Evolutionary conservation across 2,329 filamentous ascomycete genomes (phyloP), one percentile per base, ranked within the genome.

Genomic region (Fusarium virguliforme): DNA sequence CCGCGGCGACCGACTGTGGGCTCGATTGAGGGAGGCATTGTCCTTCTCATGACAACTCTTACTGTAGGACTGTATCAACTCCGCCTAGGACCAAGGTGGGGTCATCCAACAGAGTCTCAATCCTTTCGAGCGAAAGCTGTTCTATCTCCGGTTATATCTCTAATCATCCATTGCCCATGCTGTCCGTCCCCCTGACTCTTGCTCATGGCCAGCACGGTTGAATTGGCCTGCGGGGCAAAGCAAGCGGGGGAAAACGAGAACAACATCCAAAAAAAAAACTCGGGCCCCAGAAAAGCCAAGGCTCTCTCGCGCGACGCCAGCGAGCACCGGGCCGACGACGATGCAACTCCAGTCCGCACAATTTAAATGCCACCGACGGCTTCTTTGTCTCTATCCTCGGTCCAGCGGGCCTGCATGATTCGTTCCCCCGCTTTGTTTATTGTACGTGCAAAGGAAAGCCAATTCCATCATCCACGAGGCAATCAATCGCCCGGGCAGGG

Each of bases 141-240:
- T 46, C 65, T 64, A 55, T 68, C 40, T 41, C 32, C 50, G 13
- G 58, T 54, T n/a, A 24, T 65, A 32, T 13, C 64, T 34, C 53
- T 18, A 58, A 51, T 51, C 48, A 34, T 60, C 53, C 32, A 46
- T 28, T 24, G 26, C 59, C 55, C 50, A 60, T 59, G 30, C 24
- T 41, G 54, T 18, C 18, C 18, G 18, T 67, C 40, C 48, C 18
- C 62, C 51, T 35, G 38, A 40, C 30, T 41, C 41, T 46, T 22
- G 46, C 43, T 43, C 54, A 62, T 50, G 41, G 24, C 41, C 30
- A 46, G 41, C 41, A 46, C 43, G 43, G 43, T 28, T 28, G 55
- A 57, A 65, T 54, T 62, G 55, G 65, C 63, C 63, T 73, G 73
- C 60, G 73, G 73, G 73, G 73, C 64, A 18, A 18, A 18, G 18